phyloP scores from a whole-genome alignment of 768 basidiomycete species.

The Coprinopsis marcescibilis region DNA sequence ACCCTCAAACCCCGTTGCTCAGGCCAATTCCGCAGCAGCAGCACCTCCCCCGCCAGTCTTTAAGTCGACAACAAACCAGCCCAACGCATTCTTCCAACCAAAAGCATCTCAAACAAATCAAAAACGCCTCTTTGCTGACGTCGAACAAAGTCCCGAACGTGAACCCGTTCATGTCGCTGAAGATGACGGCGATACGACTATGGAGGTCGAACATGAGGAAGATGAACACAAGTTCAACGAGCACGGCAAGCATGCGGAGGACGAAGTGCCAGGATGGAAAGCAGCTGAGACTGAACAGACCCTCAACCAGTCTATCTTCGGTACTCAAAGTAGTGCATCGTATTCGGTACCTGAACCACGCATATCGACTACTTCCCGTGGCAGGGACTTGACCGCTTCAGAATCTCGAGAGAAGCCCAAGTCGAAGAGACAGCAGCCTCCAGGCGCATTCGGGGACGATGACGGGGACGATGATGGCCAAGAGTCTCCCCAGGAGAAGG shows the following conservation, averaged over 20 bases:
- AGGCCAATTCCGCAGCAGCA: background rate
- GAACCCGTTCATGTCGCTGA: slow-evolving; percentile 1
- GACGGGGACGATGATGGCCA: slow-evolving; percentile 23
- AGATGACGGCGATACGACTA: background rate
- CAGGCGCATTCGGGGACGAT: slow-evolving; percentile 44
- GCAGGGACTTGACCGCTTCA: no score
- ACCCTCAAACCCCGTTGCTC: background rate
- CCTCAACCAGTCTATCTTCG: slow-evolving; percentile 26
- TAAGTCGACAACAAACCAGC: slow-evolving; percentile 44
- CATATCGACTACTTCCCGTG: slow-evolving; percentile 13
- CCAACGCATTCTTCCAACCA: slow-evolving; percentile 66
- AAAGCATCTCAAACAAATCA: slow-evolving; percentile 29
- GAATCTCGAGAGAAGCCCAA: no score
- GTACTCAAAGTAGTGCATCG: background rate
- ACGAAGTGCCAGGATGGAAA: slow-evolving; percentile 4
- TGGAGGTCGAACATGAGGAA: background rate
- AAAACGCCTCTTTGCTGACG: slow-evolving; percentile 27
- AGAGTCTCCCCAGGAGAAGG: slow-evolving; percentile 23
- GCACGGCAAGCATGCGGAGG: slow-evolving; percentile 18
- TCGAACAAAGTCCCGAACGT: slow-evolving; percentile 6
- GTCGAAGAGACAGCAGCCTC: slow-evolving; percentile 30
- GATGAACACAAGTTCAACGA: slow-evolving; percentile 11
- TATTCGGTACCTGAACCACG: background rate
- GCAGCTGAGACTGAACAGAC: slow-evolving; percentile 6
- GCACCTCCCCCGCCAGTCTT: slow-evolving; percentile 26